phyloP scores from a whole-genome alignment of 371 early-diverging fungal species.

The Syncephalastrum racemosum region DNA sequence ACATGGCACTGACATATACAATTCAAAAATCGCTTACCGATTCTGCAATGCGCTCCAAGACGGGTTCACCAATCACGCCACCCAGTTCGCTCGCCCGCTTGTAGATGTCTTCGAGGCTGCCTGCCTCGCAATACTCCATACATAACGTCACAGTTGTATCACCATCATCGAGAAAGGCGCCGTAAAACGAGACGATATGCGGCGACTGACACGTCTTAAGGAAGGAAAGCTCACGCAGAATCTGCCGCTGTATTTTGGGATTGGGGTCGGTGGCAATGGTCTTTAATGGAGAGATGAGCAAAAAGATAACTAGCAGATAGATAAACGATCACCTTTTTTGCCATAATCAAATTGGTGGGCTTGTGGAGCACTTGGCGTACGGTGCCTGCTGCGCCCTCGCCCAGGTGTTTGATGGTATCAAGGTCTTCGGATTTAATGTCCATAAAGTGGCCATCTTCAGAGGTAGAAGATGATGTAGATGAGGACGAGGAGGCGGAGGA shows the following conservation, averaged over 20 bases:
- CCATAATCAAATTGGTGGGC: conserved; percentile 86
- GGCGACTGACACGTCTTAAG: conserved; percentile 86
- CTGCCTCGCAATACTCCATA: conserved; percentile 93
- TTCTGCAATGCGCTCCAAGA: conserved; percentile 77
- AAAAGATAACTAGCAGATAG: neutral
- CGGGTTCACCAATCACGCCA: conserved; percentile 73
- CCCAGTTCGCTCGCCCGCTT: conserved; percentile 63
- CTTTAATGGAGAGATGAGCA: conserved; percentile 16
- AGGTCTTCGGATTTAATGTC: conserved; percentile 62
- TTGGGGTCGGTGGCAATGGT: conserved; percentile 69
- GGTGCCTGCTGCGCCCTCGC: conserved; percentile 94
- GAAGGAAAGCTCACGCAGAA: conserved; percentile 87
- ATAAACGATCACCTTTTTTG: conserved; percentile 72
- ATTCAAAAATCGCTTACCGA: conserved; percentile 45
- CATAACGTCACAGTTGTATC: conserved; percentile 86
- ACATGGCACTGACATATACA: neutral
- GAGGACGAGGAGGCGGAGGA: conserved; percentile 14
- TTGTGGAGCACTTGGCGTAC: conserved; percentile 84
- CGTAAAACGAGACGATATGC: conserved; percentile 91
- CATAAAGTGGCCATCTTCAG: conserved; percentile 28
- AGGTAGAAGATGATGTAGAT: conserved; percentile 6
- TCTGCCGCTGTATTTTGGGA: conserved; percentile 74
- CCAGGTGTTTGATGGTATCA: conserved; percentile 68
- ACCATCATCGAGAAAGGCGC: conserved; percentile 88
- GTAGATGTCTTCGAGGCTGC: conserved; percentile 79